Base-by-base conservation (phyloP, 257 asterid genomes). In the Ilex asprella region DNA sequence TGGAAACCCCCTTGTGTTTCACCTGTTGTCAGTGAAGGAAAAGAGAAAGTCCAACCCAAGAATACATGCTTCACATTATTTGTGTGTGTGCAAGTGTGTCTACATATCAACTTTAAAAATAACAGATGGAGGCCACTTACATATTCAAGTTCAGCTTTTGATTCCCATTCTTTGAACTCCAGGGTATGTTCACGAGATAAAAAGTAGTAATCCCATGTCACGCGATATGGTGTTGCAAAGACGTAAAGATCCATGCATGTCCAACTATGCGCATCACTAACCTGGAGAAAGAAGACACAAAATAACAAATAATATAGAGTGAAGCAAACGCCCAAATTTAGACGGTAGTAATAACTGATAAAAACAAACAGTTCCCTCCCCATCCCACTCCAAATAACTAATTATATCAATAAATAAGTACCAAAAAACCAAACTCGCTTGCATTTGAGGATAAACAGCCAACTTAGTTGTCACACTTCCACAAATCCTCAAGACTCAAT, bases 171-270 rank as follows among this genome's bases (percentile, higher is more conserved):
- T 53, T 82, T 70, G 72, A 91, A 84, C 55, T 82, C 90, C 15
- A 91, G 69, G 7, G 96, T 88, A 54, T 91, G 96, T 44, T 84
- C 96, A 39, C 90, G 87, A 58, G 96, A 78, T 55, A 81, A 44
- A 64, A 86, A 39, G 73, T 88, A 91, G 70, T 86, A 91, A 67
- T 88, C 96, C 96, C 96, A 91, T 6, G 90, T 86, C 12, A 91
- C 92, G 3, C 84, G 89, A 68, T 78, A 86, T 13, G 98, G 96
- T 27, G 95, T 91, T 39, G 96, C 98, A 66, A 88, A 86, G 55
- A 91, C 47, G 57, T 88, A 91, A 39, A 91, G 81, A 77, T 91
- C 98, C 91, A 88, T 81, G 58, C 98, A 91, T 41, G 96, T 91
- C 90, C 79, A 88, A 70, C 94, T 91, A 73, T 86, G 94, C 8